Base-by-base conservation (phyloP, 441 rosid species). In the Populus hybrid region DNA sequence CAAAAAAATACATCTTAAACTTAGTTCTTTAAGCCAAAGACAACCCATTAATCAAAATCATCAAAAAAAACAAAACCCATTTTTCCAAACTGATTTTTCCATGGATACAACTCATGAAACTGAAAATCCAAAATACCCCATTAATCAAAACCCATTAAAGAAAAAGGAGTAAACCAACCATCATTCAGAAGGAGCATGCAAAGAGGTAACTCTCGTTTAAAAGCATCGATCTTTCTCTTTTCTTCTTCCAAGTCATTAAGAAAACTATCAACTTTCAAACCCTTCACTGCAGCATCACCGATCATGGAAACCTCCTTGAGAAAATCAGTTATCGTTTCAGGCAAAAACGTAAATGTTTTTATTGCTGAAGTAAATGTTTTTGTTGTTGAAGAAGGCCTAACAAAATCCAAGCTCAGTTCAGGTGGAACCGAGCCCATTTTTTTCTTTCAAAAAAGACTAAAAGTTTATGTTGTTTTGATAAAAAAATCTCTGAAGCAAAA, bases 181-280 rank as follows among this genome's bases (percentile, higher is more conserved):
- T 92, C 89, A 50, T 89, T 89, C 82, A 95, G 66, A 59, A 94
- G 87, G 73, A 94, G 84, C 88, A 94, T 87, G 83, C 89, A 91
- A 65, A 93, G 89, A 84, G 99, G 99, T 70, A 96, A 91, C 91
- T 96, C 90, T 78, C 97, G 94, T 71, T 91, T 85, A 82, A 84
- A 92, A 31, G 87, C 88, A 68, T 94, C 91, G 86, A 96, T 93
- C 94, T 93, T 96, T 65, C 72, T 82, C 91, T 87, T 83, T 84
- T 96, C 99, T 68, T 91, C 96, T 81, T 94, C 94, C 77, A 96
- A 88, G 21, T 84, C 82, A 71, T 83, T 80, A 50, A 93, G 74
- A 77, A 88, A 86, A 66, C 84, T 87, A 23, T 89, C 90, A 26
- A 89, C 74, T 75, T 84, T 87, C 9, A 88, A 79, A 21, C 70